Conservation (phyloP, 2,329 filamentous ascomycete genomes). For the Rasamsonia emersonii region DNA sequence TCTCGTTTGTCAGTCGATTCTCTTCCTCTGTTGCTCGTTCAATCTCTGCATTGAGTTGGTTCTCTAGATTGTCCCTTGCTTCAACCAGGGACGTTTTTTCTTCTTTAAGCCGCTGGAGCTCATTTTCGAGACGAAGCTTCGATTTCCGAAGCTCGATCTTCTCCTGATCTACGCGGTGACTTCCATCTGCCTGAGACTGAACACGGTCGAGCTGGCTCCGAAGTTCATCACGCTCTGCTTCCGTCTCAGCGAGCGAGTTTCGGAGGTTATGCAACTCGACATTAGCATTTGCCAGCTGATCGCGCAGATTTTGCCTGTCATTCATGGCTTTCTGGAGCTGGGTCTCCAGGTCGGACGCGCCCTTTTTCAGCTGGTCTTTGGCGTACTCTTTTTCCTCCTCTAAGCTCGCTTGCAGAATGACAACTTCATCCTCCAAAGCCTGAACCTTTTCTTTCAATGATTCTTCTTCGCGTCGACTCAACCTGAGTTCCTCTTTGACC, state of each 20-base stretch:
- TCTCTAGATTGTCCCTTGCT: conserved; percentile 52
- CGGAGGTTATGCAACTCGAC: conserved; percentile 53
- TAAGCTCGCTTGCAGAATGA: conserved; percentile 58
- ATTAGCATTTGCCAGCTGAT: conserved; percentile 52
- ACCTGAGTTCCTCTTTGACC: conserved; percentile 61
- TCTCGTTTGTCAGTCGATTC: conserved; percentile 45
- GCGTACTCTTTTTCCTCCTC: conserved; percentile 58
- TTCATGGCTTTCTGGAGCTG: conserved; percentile 49
- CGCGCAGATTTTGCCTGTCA: conserved; percentile 57
- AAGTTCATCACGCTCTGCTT: conserved; percentile 60
- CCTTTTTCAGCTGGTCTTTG: conserved; percentile 48
- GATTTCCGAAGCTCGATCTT: conserved; percentile 58
- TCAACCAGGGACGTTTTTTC: conserved; percentile 52
- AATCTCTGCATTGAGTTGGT: conserved; percentile 57
- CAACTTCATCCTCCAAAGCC: conserved; percentile 66
- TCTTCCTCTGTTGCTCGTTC: conserved; percentile 60
- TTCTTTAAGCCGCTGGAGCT: conserved; percentile 56
- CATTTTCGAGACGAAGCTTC: conserved; percentile 60
- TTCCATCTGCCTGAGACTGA: conserved; percentile 49
- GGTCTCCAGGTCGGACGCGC: conserved; percentile 50
- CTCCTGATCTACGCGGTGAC: conserved; percentile 57
- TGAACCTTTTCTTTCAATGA: conserved; percentile 57
- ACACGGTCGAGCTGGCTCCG: conserved; percentile 50
- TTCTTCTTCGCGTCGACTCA: conserved; percentile 56
- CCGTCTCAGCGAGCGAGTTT: conserved; percentile 48